phyloP scores from a whole-genome alignment of 1,284 basidiomycete species.

The Rhizopogon parksii region DNA sequence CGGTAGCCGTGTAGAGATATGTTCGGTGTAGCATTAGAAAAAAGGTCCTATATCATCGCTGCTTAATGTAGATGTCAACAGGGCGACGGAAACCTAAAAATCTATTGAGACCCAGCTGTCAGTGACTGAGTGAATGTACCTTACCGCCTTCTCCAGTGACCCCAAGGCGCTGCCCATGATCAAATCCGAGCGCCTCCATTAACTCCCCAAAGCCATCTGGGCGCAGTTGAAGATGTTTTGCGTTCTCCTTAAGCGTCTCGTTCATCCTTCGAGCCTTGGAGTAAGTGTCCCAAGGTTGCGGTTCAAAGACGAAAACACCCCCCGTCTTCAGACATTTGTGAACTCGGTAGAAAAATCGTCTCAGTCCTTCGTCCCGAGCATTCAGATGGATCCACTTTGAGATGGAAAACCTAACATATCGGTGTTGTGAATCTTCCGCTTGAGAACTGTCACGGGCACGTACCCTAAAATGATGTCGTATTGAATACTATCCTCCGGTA shows the following conservation, averaged over 20 bases:
- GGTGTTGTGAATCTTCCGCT: background rate
- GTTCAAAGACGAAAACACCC: conserved; percentile 66
- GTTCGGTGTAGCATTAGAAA: background rate
- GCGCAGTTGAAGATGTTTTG: conserved; percentile 44
- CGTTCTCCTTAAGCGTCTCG: conserved; percentile 52
- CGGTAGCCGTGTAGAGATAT: background rate
- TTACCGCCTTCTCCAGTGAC: conserved; percentile 51
- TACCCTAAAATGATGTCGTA: conserved; percentile 75
- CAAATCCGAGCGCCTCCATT: conserved; percentile 58
- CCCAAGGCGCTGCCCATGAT: conserved; percentile 42
- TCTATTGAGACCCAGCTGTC: background rate
- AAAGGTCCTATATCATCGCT: background rate
- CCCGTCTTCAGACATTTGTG: conserved; percentile 48
- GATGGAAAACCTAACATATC: conserved; percentile 57
- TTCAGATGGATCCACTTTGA: conserved; percentile 86
- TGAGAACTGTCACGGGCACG: conserved; percentile 21
- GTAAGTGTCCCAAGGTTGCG: conserved; percentile 76
- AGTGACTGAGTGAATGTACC: conserved; percentile 11
- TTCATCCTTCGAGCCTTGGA: conserved; percentile 65
- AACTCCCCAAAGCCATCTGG: conserved; percentile 56
- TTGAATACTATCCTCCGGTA: conserved; percentile 48
- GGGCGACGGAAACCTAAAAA: background rate
- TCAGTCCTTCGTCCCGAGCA: conserved; percentile 60
- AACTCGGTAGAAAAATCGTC: conserved; percentile 56
- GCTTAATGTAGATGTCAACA: background rate